Percentiles rank a stretch among this genome's conserved stretches.
These are phyloP conservation scores for Thielaviopsis cerberus DNA, from an alignment of 2,329 filamentous ascomycete genomes.

Conservation along the genomic window DNA sequence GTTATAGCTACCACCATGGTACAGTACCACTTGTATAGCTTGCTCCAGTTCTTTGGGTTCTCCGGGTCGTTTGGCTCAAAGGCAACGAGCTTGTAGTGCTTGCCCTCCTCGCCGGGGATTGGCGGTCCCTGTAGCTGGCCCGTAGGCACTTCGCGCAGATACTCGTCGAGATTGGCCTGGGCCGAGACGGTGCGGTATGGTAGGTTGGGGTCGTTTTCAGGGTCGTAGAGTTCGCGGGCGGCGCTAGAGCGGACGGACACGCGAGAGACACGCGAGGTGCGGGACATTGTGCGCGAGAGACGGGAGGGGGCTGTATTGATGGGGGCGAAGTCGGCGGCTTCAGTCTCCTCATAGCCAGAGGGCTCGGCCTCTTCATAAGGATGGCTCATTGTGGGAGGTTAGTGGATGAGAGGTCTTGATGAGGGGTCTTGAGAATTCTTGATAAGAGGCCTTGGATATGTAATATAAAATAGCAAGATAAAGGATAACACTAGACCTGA, in stretches of 20 bases:
- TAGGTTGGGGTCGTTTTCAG: conserved; percentile 33
- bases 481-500: too few relatives aligned
- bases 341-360: not conserved
- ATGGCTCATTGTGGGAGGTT: not conserved
- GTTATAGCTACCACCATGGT: conserved; percentile 69
- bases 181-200: conserved; percentile 46
- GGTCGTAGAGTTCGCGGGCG: conserved; percentile 22
- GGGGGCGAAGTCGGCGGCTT: conserved; percentile 3
- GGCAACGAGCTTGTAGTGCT: conserved; percentile 34
- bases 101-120: conserved; percentile 10
- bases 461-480: too few relatives aligned
- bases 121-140: conserved; percentile 40
- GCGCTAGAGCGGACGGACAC: conserved; percentile 12
- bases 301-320: conserved; percentile 4
- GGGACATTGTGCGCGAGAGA: conserved; percentile 12
- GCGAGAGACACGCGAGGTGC: conserved; percentile 12
- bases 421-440: not conserved
- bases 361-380: conserved; percentile 2
- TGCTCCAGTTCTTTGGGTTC: conserved; percentile 76
- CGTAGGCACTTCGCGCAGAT: conserved; percentile 38
- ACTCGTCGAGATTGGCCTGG: conserved; percentile 46
- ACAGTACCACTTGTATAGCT: conserved; percentile 60
- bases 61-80: conserved; percentile 54
- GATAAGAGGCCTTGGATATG: too few relatives aligned
- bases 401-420: not conserved